Conservation (phyloP, 108 stramenopile species). For the Pinguiococcus pyrenoidosus region DNA sequence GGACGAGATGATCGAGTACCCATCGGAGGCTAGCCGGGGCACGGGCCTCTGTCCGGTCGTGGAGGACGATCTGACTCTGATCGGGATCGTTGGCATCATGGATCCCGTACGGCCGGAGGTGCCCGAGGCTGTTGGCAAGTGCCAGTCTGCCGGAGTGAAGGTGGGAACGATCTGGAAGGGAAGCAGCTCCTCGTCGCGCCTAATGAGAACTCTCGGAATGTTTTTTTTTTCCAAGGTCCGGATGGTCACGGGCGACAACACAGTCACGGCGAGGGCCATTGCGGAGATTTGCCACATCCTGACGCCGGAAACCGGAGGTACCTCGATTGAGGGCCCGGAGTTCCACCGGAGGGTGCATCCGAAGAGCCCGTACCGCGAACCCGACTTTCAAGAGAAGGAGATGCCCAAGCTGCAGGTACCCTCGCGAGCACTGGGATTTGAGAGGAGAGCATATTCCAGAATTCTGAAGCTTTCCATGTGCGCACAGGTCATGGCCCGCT, state of each 20-base stretch:
- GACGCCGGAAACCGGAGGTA: not conserved
- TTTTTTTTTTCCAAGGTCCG: conserved; percentile 58
- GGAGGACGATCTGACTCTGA: conserved; percentile 54
- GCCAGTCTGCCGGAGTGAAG: no score
- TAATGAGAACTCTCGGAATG: not conserved
- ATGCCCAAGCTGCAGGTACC: no score
- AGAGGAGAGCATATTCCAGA: no score
- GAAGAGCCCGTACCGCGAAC: no score
- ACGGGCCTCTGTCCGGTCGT: conserved; percentile 9
- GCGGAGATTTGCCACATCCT: conserved; percentile 42
- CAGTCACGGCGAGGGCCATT: conserved; percentile 74
- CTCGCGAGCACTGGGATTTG: no score
- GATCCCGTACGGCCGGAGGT: conserved; percentile 79
- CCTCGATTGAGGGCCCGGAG: conserved; percentile 10
- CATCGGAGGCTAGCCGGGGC: not conserved
- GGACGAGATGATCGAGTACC: not conserved
- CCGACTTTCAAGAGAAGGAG: no score
- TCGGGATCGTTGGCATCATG: conserved; percentile 72
- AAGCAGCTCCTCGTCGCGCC: no score
- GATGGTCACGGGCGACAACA: conserved; percentile 79
- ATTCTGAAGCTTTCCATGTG: no score
- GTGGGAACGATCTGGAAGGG: no score
- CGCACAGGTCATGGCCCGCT: conserved; percentile 72
- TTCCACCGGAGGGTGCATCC: no score
- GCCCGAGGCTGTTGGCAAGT: conserved; percentile 60